These are phyloP conservation scores for Viola pubescens DNA, from an alignment of 441 rosid genomes.

Conservation along the genomic window DNA sequence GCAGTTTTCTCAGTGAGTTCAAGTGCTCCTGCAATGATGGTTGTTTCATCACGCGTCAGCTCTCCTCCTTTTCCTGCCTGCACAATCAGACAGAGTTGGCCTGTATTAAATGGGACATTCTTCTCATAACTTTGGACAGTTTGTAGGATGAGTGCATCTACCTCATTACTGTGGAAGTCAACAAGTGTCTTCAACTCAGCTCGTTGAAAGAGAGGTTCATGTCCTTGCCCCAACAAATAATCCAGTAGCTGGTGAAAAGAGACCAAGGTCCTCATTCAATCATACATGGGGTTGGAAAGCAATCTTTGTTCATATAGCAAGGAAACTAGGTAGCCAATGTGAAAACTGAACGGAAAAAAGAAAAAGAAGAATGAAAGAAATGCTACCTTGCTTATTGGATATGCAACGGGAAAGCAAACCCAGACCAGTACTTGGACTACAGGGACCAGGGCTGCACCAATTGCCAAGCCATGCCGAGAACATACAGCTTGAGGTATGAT, in stretches of 20 bases:
- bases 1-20: slow-evolving; percentile 78
- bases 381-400: slow-evolving; percentile 87
- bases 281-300: not conserved
- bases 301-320: too few relatives aligned
- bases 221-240: slow-evolving; percentile 55
- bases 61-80: slow-evolving; percentile 98
- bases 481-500: slow-evolving; percentile 82
- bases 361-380: too few relatives aligned
- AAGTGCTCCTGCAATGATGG: slow-evolving; percentile 91
- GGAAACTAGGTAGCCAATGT: too few relatives aligned
- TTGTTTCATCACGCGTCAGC: slow-evolving; percentile 79
- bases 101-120: not conserved
- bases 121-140: not conserved
- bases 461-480: slow-evolving; percentile 76
- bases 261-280: not conserved
- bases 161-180: slow-evolving; percentile 71
- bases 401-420: slow-evolving; percentile 77
- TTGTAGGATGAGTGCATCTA: slow-evolving; percentile 6
- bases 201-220: slow-evolving; percentile 61
- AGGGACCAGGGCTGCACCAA: slow-evolving; percentile 79
- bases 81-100: not conserved
- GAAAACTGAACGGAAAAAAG: too few relatives aligned
- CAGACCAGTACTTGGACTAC: slow-evolving; percentile 69
- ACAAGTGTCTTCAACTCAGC: slow-evolving; percentile 79
- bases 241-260: slow-evolving; percentile 45